phyloP scores from a whole-genome alignment of 257 asterid genomes.

The Scutellaria galericulata region DNA sequence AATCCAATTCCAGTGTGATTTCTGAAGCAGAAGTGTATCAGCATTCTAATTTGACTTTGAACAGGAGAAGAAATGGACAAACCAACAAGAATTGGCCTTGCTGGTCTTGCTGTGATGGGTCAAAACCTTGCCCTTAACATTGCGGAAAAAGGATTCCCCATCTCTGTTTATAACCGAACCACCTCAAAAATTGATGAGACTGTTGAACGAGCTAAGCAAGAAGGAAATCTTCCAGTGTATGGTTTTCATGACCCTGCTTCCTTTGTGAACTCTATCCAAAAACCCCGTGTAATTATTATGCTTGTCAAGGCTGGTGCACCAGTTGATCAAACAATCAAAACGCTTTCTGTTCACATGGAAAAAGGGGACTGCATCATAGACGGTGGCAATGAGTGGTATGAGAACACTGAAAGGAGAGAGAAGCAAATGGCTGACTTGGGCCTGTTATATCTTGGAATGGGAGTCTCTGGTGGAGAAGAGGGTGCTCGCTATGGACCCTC shows the following conservation, averaged over 20 bases:
- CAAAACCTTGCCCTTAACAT: slow-evolving; percentile 71
- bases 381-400: slow-evolving; percentile 84
- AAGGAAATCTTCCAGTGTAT: slow-evolving; percentile 66
- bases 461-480: slow-evolving; percentile 85
- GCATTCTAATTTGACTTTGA: slow-evolving; percentile 10
- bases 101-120: slow-evolving; percentile 86
- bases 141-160: slow-evolving; percentile 58
- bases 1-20: not conserved
- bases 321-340: slow-evolving; percentile 67
- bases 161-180: slow-evolving; percentile 74
- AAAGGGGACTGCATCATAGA: slow-evolving; percentile 77
- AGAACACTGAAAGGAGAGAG: slow-evolving; percentile 78
- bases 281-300: slow-evolving; percentile 71
- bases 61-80: slow-evolving; percentile 50
- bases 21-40: slow-evolving; percentile 17
- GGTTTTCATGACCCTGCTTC: slow-evolving; percentile 72
- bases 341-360: slow-evolving; percentile 68
- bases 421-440: slow-evolving; percentile 57
- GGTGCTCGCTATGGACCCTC: slow-evolving; percentile 81
- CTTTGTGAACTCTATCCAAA: slow-evolving; percentile 68
- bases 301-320: slow-evolving; percentile 81
- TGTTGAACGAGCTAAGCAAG: slow-evolving; percentile 62
- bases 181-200: slow-evolving; percentile 81
- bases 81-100: slow-evolving; percentile 73
- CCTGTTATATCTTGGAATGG: slow-evolving; percentile 74